A percentile compares a stretch with the other conserved stretches of the same genome.
Evolutionary conservation across 2,329 filamentous ascomycete species (phyloP).

Genomic region (Aspergillus terreus): DNA sequence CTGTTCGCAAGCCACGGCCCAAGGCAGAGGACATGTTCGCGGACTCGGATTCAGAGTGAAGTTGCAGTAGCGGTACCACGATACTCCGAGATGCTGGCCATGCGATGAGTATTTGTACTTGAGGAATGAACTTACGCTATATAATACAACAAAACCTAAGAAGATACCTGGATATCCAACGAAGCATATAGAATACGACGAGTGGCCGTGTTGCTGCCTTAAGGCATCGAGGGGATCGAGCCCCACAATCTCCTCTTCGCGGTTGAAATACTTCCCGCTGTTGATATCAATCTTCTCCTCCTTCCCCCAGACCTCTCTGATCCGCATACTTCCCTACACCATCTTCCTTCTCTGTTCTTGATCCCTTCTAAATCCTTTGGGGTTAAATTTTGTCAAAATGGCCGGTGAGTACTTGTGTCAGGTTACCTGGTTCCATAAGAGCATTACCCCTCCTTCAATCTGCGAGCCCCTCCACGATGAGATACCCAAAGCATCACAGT

Average conservation of each 20-base stretch:
- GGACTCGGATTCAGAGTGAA: constrained; percentile 60
- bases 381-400: constrained; percentile 30
- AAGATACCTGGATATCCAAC: not conserved
- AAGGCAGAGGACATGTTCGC: constrained; percentile 86
- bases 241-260: constrained; percentile 13
- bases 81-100: not conserved
- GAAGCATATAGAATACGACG: not conserved
- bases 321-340: constrained; percentile 1
- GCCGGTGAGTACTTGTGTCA: constrained; percentile 25
- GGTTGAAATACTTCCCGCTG: constrained; percentile 9
- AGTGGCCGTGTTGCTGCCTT: not conserved
- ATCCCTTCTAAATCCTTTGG: constrained; percentile 17
- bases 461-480: constrained; percentile 14
- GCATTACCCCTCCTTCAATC: constrained; percentile 18
- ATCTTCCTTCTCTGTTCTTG: constrained; percentile 5
- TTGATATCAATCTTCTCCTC: constrained; percentile 13
- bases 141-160: not conserved
- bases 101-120: not conserved
- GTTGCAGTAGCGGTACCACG: not conserved
- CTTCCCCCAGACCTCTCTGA: not conserved
- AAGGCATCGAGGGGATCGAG: constrained; percentile 4
- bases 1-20: constrained; percentile 57
- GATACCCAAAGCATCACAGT: not conserved
- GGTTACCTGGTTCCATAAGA: not conserved
- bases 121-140: not conserved